Evolutionary conservation across 1,284 basidiomycete species (phyloP), one percentile per base, ranked within the genome.

Genomic region (Amylostereum chailletii): DNA sequence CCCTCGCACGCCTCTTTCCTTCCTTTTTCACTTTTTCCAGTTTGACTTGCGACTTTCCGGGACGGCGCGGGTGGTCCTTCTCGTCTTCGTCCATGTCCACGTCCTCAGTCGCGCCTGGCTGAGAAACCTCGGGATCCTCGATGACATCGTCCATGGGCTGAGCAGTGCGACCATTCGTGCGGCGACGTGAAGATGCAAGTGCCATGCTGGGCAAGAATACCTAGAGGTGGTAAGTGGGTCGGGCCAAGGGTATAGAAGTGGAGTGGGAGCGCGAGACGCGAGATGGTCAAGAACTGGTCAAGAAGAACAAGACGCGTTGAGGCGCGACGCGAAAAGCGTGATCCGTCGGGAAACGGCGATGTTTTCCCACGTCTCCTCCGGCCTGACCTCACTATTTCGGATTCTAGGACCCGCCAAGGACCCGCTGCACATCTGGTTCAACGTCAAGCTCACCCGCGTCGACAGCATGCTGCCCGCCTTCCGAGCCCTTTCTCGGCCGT

Each of bases 81-180:
- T 73, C 73, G 38, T 72, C 73, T 27, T 71, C 70, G 26, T 75
- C 74, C 26, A 75, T 76, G 47, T 75, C 75, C 8, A 72, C 72
- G 8, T 67, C 68, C 32, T 64, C 66, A 27, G 60, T 62, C 31
- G 64, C 58, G 27, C 56, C 57, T 3, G 51, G 52, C 52, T 72
- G 69, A 6, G 68, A 67, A 5, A 64, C 58, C 2, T 62, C 63
- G 2, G 73, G 73, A 40, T 82, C 81, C 57, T 85, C 83, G 36
- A 85, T 84, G 49, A 60, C 55, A 38, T 84, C 82, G n/a, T 74
- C 76, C 4, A 75, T 73, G 2, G 70, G 42, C 42, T 27, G 42
- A 19, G 19, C 19, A 19, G 19, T 19, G 19, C 19, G 19, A 19
- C 19, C 19, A 19, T 19, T 19, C 19, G 19, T 19, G 19, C 19